phyloP scores from a whole-genome alignment of 129 eudicot species.

The Oenanthe sinensis region DNA sequence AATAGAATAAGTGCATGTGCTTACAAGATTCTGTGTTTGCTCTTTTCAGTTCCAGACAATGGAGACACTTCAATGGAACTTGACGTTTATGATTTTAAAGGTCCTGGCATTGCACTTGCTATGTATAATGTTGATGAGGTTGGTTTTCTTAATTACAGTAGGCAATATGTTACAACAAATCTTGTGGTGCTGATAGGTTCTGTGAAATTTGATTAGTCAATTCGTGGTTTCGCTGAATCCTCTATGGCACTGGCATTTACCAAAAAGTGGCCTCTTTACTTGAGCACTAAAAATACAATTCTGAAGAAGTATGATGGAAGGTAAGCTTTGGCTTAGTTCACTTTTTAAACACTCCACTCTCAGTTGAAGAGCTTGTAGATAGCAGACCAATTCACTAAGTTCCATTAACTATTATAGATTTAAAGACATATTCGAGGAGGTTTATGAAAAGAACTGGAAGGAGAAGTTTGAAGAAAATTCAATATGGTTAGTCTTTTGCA shows the following conservation, averaged over 20 bases:
- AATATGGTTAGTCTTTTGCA: constrained; percentile 36
- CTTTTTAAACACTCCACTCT: not conserved
- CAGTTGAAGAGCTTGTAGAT: not conserved
- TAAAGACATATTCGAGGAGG: constrained; percentile 95
- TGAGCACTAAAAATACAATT: constrained; percentile 93
- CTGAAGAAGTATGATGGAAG: constrained; percentile 98
- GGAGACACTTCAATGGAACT: constrained; percentile 64
- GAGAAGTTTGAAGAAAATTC: constrained; percentile 76
- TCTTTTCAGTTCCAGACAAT: constrained; percentile 64
- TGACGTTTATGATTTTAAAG: constrained; percentile 77
- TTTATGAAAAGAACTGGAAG: constrained; percentile 86
- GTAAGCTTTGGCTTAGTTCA: constrained; percentile 22
- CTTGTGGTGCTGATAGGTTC: constrained; percentile 1
- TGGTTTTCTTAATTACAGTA: constrained; percentile 12
- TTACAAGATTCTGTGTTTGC: constrained; percentile 5
- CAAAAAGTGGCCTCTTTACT: constrained; percentile 93
- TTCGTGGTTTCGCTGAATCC: constrained; percentile 89
- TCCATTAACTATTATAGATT: constrained; percentile 40
- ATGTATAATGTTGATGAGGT: constrained; percentile 97
- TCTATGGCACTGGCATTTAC: constrained; percentile 92
- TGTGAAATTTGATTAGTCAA: constrained; percentile 45
- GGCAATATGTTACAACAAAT: not conserved
- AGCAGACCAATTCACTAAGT: not conserved
- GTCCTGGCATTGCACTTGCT: constrained; percentile 96
- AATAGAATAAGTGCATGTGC: constrained; percentile 3